Evolutionary conservation across 768 basidiomycete genomes (phyloP).

Genomic region (Pleurotus tuber-regium): DNA sequence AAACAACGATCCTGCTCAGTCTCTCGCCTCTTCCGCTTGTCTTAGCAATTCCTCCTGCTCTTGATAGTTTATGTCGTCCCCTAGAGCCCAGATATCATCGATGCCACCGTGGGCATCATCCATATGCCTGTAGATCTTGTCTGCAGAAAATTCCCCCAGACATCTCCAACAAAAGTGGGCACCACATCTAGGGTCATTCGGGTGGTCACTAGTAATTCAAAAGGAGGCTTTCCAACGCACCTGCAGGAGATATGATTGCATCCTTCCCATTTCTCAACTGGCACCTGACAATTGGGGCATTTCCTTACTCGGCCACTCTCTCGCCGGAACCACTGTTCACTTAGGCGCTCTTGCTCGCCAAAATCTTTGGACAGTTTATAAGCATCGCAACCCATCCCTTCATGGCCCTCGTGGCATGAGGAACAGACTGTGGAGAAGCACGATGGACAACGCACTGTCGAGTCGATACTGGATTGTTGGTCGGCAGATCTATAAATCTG

Average conservation of each 20-base stretch:
- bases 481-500: conserved; percentile 51
- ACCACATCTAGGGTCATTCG: conserved; percentile 23
- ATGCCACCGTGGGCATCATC: conserved; percentile 26
- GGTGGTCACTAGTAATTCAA: not conserved
- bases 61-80: not conserved
- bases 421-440: conserved; percentile 44
- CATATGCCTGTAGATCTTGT: conserved; percentile 35
- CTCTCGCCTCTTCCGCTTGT: not conserved
- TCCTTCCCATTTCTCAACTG: conserved; percentile 48
- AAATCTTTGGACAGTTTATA: conserved; percentile 22
- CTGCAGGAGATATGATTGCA: conserved; percentile 55
- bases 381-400: conserved; percentile 49
- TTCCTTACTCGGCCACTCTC: no score
- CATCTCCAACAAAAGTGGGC: conserved; percentile 59
- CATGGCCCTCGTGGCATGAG: conserved; percentile 46
- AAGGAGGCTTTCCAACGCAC: conserved; percentile 15
- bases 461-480: not conserved
- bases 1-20: no score
- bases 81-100: conserved; percentile 14
- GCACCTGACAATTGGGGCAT: conserved; percentile 44
- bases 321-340: conserved; percentile 35
- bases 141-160: conserved; percentile 33
- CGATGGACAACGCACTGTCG: conserved; percentile 13
- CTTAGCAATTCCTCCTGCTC: not conserved
- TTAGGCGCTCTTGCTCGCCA: conserved; percentile 35